A percentile compares a stretch with the other conserved stretches of the same genome.
Conservation (phyloP, 2,329 filamentous ascomycete species). For the Fusarium sp. region DNA sequence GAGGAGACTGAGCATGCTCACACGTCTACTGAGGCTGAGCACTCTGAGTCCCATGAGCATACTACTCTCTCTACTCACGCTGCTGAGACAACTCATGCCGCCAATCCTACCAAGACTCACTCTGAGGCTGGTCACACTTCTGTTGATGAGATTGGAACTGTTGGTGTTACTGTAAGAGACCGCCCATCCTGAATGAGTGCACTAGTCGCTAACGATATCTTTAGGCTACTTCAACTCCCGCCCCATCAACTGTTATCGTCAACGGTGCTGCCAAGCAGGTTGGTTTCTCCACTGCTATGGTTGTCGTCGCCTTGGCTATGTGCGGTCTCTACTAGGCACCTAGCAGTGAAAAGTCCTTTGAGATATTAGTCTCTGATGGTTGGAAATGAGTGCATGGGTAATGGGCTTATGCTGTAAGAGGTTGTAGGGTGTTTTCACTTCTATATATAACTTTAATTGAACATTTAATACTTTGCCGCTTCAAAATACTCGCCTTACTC, state of each 20-base stretch:
- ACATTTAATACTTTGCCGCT: neutral
- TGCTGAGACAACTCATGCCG: neutral
- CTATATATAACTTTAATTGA: neutral
- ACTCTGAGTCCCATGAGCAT: neutral
- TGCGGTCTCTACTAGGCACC: slow-evolving; percentile 11
- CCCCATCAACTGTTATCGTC: slow-evolving; percentile 11
- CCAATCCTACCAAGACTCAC: neutral
- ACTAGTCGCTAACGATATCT: neutral
- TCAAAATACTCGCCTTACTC: rapidly evolving
- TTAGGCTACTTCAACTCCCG: slow-evolving; percentile 12
- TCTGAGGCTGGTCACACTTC: slow-evolving; percentile 8
- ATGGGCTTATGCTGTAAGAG: neutral
- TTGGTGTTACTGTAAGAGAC: slow-evolving; percentile 24
- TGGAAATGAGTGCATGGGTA: neutral
- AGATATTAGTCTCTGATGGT: rapidly evolving
- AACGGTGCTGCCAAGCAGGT: slow-evolving; percentile 26
- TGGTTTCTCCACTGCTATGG: slow-evolving; percentile 6
- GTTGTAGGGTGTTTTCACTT: neutral
- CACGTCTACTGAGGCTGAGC: neutral
- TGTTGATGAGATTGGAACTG: slow-evolving; percentile 20
- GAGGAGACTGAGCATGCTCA: neutral
- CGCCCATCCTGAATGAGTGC: neutral
- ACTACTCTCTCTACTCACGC: neutral
- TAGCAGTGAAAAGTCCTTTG: rapidly evolving
- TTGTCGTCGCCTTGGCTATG: neutral